Conservation (phyloP, 78 protist species). For the Ministeria vibrans region DNA sequence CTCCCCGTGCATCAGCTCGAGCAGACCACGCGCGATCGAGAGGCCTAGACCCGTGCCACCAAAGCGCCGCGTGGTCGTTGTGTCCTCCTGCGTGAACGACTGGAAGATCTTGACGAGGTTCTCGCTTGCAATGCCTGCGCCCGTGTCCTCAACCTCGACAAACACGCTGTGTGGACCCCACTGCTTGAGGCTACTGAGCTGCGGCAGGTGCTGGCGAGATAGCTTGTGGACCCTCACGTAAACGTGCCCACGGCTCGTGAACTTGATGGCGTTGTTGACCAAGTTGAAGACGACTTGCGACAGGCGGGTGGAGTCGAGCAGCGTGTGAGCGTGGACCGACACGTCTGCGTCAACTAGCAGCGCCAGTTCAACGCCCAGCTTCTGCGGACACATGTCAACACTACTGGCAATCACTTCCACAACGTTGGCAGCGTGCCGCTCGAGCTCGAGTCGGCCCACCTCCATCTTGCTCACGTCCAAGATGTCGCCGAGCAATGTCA, state of each 20-base stretch:
- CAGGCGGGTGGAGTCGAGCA: not conserved
- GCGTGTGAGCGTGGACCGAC: not conserved
- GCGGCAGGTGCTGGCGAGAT: no score
- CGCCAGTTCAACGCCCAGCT: not conserved
- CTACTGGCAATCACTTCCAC: no score
- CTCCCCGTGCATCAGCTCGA: conserved; percentile 21
- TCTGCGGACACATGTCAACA: no score
- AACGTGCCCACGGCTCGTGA: not conserved
- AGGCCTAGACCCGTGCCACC: conserved; percentile 44
- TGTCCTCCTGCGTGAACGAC: conserved; percentile 28
- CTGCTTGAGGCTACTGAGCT: no score
- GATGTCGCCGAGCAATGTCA: conserved; percentile 19
- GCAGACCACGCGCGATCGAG: conserved; percentile 11
- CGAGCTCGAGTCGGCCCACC: no score
- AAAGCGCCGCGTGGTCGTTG: conserved; percentile 8
- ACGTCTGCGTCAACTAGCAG: not conserved
- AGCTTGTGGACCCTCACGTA: no score
- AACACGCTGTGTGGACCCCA: no score
- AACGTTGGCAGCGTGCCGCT: no score
- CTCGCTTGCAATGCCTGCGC: conserved; percentile 18
- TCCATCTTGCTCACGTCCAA: conserved; percentile 20
- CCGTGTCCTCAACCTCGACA: conserved; percentile 22
- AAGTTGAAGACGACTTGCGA: conserved; percentile 1
- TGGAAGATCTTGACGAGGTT: conserved; percentile 8
- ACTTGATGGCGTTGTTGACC: conserved; percentile 14